Base-by-base conservation (phyloP, 495 filamentous ascomycete species). In the Pyrenopolyporus hunteri region DNA sequence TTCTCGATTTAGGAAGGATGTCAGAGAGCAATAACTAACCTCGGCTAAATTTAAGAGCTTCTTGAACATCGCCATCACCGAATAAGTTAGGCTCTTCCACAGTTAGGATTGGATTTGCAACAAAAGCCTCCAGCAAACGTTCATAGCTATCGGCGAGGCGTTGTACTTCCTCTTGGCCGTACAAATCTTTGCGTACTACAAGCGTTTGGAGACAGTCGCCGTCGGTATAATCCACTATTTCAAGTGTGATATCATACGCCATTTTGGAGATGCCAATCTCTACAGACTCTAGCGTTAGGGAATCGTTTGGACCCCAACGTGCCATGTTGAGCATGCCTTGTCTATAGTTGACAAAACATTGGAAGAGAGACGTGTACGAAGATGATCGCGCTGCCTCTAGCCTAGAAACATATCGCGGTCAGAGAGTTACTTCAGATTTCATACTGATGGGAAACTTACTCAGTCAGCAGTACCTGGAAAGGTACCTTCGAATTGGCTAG, bases 271-370 rank as follows among this genome's bases (percentile, higher is more conserved):
- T n/a, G n/a, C n/a, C n/a, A 36, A 36, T 4, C 6, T 36, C 33
- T 5, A 36, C 6, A 3, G 7, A 8, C 33, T 6, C 3, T 14
- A 36, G 4, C 3, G 3, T 4, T 3, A 36, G n/a, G n/a, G n/a
- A n/a, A 5, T 36, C 33, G n/a, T 7, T 7, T 10, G 6, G 6
- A 3, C n/a, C 33, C 33, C 33, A 36, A 13, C 3, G 5, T 4
- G 5, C 6, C 33, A 7, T 35, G 8, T 48, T 22, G 13, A 14
- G 14, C 11, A 19, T 14, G 0, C 17, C 64, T 11, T 59, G 58
- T 2, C 71, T 56, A 54, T 78, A 80, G 52, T 80, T 59, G 8
- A 77, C 8, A 28, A 76, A 70, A 3, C 42, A 52, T 57, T 80
- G 77, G 63, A 76, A 78, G 0, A 80, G 7, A 0, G 77, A 73